Evolutionary conservation across 108 stramenopile species (phyloP), one percentile per base, ranked within the genome.

Genomic region (Mayamaea pseudoterrestris): DNA sequence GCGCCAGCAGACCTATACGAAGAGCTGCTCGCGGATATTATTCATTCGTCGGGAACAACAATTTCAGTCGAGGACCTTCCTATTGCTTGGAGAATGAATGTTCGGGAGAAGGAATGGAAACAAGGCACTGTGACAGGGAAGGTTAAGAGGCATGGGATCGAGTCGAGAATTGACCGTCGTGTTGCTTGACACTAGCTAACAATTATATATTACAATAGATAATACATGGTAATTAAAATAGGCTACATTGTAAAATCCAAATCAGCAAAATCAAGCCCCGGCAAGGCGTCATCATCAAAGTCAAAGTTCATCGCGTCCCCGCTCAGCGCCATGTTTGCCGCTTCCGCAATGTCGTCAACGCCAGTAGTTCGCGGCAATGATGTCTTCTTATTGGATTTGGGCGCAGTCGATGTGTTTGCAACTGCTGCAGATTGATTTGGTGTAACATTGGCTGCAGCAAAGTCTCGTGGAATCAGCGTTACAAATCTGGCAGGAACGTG

Each of bases 401-500:
- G 34, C 0, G 24, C 24, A 14, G 21, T 30, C 24, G 48, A 21
- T n/a, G 31, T 21, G n/a, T 53, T 39, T 14, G 37, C 37, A 3
- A 41, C 41, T 53, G 39, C 22, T 41, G 21, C 39, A 21, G n/a
- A 20, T 8, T 53, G 28, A 42, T 12, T 17, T 28, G 61, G 23
- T 5, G 28, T 36, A 8, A 34, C 21, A 22, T 68, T 44, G 2
- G 68, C 71, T 1, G 65, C 66, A 20, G 68, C 63, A 46, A 70
- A 71, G 41, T 83, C 74, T 50, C 61, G 44, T 16, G 82, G 82
- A 35, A 83, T 74, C 22, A 76, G 46, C 1, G 77, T 79, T 0
- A 79, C 77, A 41, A 79, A 78, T 0, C 82, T 68, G 35, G 77
- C 76, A 27, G 75, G 82, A 31, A 79, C 79, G 39, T 77, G 73